Conservation (phyloP, 169 alveolate species). For the Condylostoma magnum region DNA sequence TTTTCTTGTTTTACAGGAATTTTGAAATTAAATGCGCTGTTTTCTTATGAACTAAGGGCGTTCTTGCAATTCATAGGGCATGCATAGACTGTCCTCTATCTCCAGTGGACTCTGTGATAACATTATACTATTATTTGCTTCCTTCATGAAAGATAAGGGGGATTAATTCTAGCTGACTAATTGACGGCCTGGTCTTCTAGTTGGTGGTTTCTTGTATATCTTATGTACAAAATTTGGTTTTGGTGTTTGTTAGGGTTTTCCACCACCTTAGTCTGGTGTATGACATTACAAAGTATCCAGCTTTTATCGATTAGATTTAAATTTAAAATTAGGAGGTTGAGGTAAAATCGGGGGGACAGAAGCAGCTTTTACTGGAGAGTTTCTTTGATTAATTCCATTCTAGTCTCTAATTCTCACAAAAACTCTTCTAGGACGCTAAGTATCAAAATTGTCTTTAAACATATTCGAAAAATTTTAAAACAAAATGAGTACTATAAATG, state of each 20-base stretch:
- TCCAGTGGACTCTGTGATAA: not conserved
- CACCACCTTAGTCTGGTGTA: conserved; percentile 24
- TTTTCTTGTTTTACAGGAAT: not conserved
- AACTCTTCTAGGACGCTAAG: conserved; percentile 8
- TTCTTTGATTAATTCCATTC: not conserved
- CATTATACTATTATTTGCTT: not conserved
- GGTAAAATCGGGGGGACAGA: not conserved
- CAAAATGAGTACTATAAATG: no score
- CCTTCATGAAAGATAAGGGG: not conserved
- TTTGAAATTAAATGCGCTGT: not conserved
- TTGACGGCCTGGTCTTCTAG: not conserved
- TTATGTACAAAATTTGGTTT: not conserved
- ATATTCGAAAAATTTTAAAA: no score
- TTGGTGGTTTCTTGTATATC: not conserved
- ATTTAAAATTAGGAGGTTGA: not conserved
- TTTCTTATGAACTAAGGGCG: not conserved
- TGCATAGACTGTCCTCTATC: conserved; percentile 7
- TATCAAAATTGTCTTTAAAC: no score
- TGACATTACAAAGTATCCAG: not conserved
- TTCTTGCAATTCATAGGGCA: conserved; percentile 13
- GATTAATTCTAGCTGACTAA: not conserved
- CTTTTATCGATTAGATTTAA: not conserved
- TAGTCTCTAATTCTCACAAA: conserved; percentile 1
- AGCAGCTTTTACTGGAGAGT: not conserved
- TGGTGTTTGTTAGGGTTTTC: conserved; percentile 6